Percentiles rank a stretch among this genome's conserved stretches.
Conservation (phyloP, 345 rosid species). For the Populus ilicifolia region DNA sequence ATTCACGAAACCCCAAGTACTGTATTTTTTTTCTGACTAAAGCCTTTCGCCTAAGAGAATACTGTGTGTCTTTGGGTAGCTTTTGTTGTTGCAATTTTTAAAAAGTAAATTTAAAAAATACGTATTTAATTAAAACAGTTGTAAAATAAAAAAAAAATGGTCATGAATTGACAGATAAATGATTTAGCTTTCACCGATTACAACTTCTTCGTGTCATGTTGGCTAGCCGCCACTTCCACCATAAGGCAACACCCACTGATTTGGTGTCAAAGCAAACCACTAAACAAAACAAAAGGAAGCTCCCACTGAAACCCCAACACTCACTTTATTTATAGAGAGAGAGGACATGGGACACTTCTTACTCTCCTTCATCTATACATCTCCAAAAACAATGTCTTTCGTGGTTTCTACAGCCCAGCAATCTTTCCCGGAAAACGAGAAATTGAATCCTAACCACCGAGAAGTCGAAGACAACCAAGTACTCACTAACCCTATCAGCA, state of each 20-base stretch:
- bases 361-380: neutral
- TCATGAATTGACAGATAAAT: too few relatives aligned
- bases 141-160: too few relatives aligned
- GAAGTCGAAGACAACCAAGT: constrained; percentile 15
- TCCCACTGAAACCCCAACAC: neutral
- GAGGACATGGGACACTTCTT: neutral
- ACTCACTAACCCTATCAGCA: constrained; percentile 10
- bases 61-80: too few relatives aligned
- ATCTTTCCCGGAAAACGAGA: constrained; percentile 5
- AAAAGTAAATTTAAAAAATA: too few relatives aligned
- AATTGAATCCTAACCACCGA: neutral
- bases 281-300: neutral
- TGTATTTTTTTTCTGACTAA: too few relatives aligned
- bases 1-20: too few relatives aligned
- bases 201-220: too few relatives aligned
- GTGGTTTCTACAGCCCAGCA: constrained; percentile 4
- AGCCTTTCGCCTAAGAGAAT: too few relatives aligned
- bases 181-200: too few relatives aligned
- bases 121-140: too few relatives aligned
- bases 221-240: neutral
- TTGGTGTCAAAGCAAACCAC: neutral
- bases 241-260: neutral
- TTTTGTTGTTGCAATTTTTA: too few relatives aligned
- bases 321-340: neutral
- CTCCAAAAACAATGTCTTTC: constrained; percentile 1